phyloP scores from a whole-genome alignment of 306 rosid species.

The Prunus padus region DNA sequence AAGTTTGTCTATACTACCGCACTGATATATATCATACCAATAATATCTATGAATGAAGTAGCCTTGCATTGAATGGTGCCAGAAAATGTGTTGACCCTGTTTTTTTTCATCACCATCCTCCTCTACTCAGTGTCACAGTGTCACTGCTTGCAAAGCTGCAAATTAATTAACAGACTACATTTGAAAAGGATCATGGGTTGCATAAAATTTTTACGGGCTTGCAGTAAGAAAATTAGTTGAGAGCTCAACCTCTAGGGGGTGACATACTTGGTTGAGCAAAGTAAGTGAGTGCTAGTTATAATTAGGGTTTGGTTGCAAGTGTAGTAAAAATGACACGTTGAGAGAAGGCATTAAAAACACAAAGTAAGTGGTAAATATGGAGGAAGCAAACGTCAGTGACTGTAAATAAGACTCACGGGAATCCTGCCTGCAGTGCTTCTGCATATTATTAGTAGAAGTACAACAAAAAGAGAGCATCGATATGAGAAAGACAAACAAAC shows the following conservation, averaged over 20 bases:
- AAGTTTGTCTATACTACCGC: not conserved
- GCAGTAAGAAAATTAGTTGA: not conserved
- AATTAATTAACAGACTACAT: not conserved
- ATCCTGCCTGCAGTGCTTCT: constrained; percentile 10
- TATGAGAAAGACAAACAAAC: not conserved
- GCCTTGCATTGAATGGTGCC: not conserved
- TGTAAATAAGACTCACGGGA: constrained; percentile 8
- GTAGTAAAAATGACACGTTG: no score
- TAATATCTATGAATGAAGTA: not conserved
- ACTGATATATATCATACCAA: not conserved
- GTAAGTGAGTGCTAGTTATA: no score
- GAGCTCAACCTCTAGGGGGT: not conserved
- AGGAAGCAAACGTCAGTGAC: not conserved
- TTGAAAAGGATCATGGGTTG: not conserved
- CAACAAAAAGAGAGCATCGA: no score
- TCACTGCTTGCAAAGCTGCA: not conserved
- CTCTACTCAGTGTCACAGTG: no score
- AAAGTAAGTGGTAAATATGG: not conserved
- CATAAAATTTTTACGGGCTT: not conserved
- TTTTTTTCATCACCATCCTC: not conserved
- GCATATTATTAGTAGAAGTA: not conserved
- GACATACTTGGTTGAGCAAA: no score
- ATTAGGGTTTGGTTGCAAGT: no score
- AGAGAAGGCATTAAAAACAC: no score
- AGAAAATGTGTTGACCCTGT: no score